Percentiles rank a stretch among this genome's conserved stretches.
Evolutionary conservation across 1,284 basidiomycete species (phyloP).

Genomic region (Cystobasidium slooffiae): DNA sequence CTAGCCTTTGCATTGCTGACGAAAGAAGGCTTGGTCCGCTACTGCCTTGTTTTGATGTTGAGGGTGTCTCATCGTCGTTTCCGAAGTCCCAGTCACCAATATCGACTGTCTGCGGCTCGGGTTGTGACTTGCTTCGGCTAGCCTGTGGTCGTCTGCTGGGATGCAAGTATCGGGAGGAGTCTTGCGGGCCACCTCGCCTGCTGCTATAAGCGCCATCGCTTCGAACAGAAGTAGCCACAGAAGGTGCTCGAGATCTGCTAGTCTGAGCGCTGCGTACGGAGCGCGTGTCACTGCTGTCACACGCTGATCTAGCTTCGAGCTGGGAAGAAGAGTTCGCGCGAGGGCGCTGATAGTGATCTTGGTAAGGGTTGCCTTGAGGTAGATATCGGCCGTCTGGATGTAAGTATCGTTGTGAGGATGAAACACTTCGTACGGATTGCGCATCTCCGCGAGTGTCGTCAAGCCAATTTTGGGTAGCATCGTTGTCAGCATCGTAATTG

Average conservation of each 20-base stretch:
- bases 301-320: not conserved
- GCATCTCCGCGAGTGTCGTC: not conserved
- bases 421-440: not conserved
- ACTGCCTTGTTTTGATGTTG: not conserved
- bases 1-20: no score
- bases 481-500: not conserved
- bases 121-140: not conserved
- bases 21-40: no score
- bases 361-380: not conserved
- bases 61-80: not conserved
- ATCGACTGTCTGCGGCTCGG: not conserved
- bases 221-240: not conserved
- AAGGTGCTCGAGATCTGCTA: not conserved
- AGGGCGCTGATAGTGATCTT: not conserved
- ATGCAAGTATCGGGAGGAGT: not conserved
- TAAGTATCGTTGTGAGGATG: not conserved
- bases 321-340: not conserved
- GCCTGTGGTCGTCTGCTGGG: no score
- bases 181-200: not conserved
- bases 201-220: not conserved
- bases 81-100: conserved; percentile 3
- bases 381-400: no score
- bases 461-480: not conserved
- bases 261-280: not conserved
- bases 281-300: not conserved